Percentiles rank a stretch among this genome's conserved stretches.
These are phyloP conservation scores for Syncephalis plumigaleata DNA, from an alignment of 371 early-diverging fungal species.

Conservation along the genomic window DNA sequence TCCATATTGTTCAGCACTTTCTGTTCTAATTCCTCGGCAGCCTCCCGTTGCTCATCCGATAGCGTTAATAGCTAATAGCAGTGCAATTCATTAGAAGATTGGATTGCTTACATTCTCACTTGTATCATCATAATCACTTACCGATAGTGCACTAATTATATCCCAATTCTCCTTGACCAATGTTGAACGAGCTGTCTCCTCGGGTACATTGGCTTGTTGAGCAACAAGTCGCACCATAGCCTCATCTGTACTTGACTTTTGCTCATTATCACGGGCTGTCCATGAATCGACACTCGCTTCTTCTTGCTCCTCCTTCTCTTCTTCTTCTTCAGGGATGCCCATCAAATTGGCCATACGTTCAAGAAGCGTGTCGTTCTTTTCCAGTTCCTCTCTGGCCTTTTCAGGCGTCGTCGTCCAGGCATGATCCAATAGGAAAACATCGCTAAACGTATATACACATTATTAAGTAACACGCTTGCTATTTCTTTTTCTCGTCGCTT, in stretches of 20 bases:
- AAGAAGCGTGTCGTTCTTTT: constrained; percentile 24
- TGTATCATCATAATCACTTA: constrained; percentile 6
- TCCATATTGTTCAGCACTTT: not conserved
- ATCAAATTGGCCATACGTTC: constrained; percentile 44
- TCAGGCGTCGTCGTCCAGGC: constrained; percentile 54
- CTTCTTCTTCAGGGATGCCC: constrained; percentile 27
- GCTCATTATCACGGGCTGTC: constrained; percentile 9
- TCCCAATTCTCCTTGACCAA: constrained; percentile 36
- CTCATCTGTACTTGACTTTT: constrained; percentile 14
- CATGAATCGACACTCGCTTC: constrained; percentile 11
- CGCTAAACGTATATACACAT: constrained; percentile 10
- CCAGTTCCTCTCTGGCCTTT: constrained; percentile 28
- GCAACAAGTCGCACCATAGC: constrained; percentile 29
- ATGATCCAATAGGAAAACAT: constrained; percentile 49
- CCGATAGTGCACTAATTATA: constrained; percentile 45
- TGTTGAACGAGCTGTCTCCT: constrained; percentile 30
- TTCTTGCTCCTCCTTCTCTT: constrained; percentile 14
- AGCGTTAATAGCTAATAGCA: too few relatives aligned
- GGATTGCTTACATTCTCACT: too few relatives aligned
- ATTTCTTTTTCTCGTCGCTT: too few relatives aligned
- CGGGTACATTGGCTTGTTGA: constrained; percentile 34
- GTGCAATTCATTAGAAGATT: too few relatives aligned
- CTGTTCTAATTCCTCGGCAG: not conserved
- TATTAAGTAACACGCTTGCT: not conserved
- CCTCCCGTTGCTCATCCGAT: not conserved